Evolutionary conservation across 2,329 filamentous ascomycete species (phyloP), one percentile per base, ranked within the genome.

Genomic region (Pseudonectria foliicola): DNA sequence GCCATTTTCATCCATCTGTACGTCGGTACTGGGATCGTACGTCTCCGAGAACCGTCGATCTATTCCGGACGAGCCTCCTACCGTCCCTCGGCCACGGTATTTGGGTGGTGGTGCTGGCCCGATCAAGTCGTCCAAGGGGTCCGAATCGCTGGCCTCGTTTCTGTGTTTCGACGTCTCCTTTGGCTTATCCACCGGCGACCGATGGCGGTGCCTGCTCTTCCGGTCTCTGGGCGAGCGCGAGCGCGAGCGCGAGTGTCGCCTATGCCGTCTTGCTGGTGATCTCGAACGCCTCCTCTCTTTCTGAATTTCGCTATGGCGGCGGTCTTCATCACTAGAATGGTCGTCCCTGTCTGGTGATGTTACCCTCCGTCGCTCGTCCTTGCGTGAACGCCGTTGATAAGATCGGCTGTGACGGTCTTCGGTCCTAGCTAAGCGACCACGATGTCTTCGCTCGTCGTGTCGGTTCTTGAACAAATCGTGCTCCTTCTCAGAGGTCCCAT

Each of bases 41-140:
- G 67, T 72, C 2, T 77, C 66, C 1, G 82, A 80, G 57, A 95
- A 96, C 34, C 85, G 85, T 15, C 73, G 68, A 53, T 95, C 88
- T 45, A 95, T 93, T 8, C 75, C 78, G 16, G 79, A 80, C 5
- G 65, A 60, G 2, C 71, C 71, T 4, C 71, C 64, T 26, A 75
- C 68, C 11, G 75, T 75, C 25, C 87, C 87, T 26, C 87, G 77
- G 8, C 87, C 87, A 18, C 85, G 79, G 31, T 52, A 52, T 29
- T 43, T 59, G 4, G 65, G 62, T 13, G 70, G 70, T 18, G 80
- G 78, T 7, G 75, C 78, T 1, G 87, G 87, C 0, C 88, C 89
- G 24, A 95, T 80, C 13, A 90, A 64, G 4, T 82, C 77, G 37
- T 88, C 80, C 4, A 88, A 63, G 1, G 85, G 80, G 54, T 93